A percentile compares a stretch with the other conserved stretches of the same genome.
Conservation (phyloP, 2,329 filamentous ascomycete genomes). For the Venturia pyrina region DNA sequence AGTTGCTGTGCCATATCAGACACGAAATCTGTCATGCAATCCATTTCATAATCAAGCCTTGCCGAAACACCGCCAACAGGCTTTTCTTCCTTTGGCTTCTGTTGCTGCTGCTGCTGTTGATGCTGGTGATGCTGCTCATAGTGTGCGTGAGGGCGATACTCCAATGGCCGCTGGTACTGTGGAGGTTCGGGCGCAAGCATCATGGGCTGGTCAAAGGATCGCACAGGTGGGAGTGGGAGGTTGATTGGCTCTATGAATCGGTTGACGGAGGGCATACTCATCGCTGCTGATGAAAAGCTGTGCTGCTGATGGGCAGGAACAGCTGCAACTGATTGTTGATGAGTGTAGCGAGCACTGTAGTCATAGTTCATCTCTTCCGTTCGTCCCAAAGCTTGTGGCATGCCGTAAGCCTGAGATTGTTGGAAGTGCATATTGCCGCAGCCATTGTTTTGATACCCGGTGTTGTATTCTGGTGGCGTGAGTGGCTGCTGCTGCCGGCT, state of each 20-base stretch:
- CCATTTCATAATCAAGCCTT: slow-evolving; percentile 93
- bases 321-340: slow-evolving; percentile 29
- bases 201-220: slow-evolving; percentile 34
- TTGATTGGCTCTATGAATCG: slow-evolving; percentile 18
- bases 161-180: slow-evolving; percentile 1
- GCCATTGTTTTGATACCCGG: slow-evolving; percentile 30
- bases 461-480: slow-evolving; percentile 39
- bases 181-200: slow-evolving; percentile 21
- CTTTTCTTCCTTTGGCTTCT: slow-evolving; percentile 50
- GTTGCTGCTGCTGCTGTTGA: slow-evolving; percentile 25
- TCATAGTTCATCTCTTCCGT: slow-evolving; percentile 37
- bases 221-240: slow-evolving; percentile 10
- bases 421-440: slow-evolving; percentile 37
- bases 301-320: slow-evolving; percentile 27
- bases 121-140: slow-evolving; percentile 21
- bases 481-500: slow-evolving; percentile 34
- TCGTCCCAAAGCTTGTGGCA: slow-evolving; percentile 27
- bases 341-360: slow-evolving; percentile 36
- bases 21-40: slow-evolving; percentile 91
- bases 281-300: slow-evolving; percentile 20
- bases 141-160: slow-evolving; percentile 3
- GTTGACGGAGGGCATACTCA: slow-evolving; percentile 24
- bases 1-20: slow-evolving; percentile 75
- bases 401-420: slow-evolving; percentile 30
- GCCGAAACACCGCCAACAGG: slow-evolving; percentile 80